Evolutionary conservation across 179 eudicot species (phyloP).

Genomic region (Gypsophila paniculata): DNA sequence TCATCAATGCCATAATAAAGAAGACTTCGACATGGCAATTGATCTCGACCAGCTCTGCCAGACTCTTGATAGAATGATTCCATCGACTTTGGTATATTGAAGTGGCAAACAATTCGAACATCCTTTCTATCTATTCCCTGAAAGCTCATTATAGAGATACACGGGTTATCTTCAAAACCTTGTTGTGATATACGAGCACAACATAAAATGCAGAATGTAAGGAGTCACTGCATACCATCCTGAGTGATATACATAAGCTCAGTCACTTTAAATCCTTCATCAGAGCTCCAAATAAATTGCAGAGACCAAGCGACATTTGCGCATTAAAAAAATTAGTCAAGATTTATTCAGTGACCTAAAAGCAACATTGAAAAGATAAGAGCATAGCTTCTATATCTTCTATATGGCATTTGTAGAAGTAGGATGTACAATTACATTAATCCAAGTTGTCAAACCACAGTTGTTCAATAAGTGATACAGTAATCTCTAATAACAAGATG

Average conservation of each 20-base stretch:
- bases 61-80: constrained; percentile 96
- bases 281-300: constrained; percentile 38
- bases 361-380: neutral
- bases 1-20: constrained; percentile 90
- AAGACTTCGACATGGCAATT: constrained; percentile 70
- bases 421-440: neutral
- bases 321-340: constrained; percentile 22
- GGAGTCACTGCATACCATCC: constrained; percentile 66
- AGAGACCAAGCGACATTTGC: constrained; percentile 11
- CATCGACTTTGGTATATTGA: constrained; percentile 89
- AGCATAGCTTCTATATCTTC: neutral
- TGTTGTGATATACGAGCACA: neutral
- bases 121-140: constrained; percentile 95
- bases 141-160: constrained; percentile 18
- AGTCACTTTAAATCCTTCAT: constrained; percentile 29
- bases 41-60: constrained; percentile 99
- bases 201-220: neutral
- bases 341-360: constrained; percentile 10
- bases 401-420: neutral
- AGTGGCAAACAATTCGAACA: constrained; percentile 91
- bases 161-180: constrained; percentile 4
- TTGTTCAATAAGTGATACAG: neutral
- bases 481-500: neutral
- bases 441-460: neutral
- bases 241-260: constrained; percentile 41